Evolutionary conservation across 2,329 filamentous ascomycete species (phyloP).

Genomic region (Apiospora phragmitis): DNA sequence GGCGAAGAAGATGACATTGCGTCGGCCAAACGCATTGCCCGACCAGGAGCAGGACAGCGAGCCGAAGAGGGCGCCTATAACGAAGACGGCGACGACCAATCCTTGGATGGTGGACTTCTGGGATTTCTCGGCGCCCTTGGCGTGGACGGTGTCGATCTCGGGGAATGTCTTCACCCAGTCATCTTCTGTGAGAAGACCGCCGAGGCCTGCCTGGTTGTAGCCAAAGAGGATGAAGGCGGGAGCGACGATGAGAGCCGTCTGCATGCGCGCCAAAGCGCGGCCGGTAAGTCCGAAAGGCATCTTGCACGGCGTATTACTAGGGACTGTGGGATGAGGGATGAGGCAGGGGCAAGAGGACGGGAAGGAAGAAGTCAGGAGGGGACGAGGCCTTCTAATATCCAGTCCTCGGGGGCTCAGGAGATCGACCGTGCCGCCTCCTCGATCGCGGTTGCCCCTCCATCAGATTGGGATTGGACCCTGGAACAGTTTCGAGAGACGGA

Average conservation of each 20-base stretch:
- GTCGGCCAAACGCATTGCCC: conserved; percentile 42
- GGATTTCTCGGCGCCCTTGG: conserved; percentile 29
- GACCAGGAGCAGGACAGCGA: conserved; percentile 36
- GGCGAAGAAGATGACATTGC: conserved; percentile 40
- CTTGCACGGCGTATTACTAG: background rate
- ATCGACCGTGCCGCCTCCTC: background rate
- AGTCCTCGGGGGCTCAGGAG: background rate
- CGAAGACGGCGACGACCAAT: conserved; percentile 37
- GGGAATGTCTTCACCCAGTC: conserved; percentile 39
- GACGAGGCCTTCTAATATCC: conserved; percentile 2
- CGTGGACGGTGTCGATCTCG: conserved; percentile 39
- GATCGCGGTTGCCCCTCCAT: conserved; percentile 1
- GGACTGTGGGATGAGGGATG: background rate
- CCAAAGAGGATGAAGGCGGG: conserved; percentile 44
- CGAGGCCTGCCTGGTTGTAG: conserved; percentile 42
- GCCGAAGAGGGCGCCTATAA: conserved; percentile 38
- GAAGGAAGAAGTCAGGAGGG: background rate
- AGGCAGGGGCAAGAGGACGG: background rate
- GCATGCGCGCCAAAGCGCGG: conserved; percentile 35
- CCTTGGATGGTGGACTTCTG: conserved; percentile 38
- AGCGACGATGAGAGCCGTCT: conserved; percentile 43
- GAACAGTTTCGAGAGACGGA: background rate
- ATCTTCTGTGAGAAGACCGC: conserved; percentile 34
- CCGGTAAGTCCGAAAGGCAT: conserved; percentile 36
- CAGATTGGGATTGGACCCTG: conserved; percentile 3